Percentiles rank a stretch among this genome's conserved stretches.
phyloP scores from a whole-genome alignment of 2,329 filamentous ascomycete genomes.

The Ophiosphaerella narmari region DNA sequence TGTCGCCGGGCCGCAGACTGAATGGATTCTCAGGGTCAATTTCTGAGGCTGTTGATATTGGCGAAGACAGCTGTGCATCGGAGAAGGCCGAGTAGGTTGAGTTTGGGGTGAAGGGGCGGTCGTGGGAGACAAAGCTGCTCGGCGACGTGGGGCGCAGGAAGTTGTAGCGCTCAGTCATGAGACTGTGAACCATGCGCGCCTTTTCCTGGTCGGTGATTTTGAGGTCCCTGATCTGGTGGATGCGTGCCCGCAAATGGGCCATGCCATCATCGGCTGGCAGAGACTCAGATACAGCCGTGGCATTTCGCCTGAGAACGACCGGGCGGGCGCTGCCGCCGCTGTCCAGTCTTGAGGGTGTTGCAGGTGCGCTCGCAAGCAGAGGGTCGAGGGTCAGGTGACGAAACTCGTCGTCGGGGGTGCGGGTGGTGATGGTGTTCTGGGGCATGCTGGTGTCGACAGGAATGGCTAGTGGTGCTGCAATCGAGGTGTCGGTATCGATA shows the following conservation, averaged over 20 bases:
- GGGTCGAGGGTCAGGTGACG: constrained; percentile 29
- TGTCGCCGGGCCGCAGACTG: constrained; percentile 41
- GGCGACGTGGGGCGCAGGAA: constrained; percentile 44
- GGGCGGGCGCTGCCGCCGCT: background rate
- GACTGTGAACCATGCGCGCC: constrained; percentile 53
- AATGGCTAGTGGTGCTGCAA: constrained; percentile 31
- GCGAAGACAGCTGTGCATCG: constrained; percentile 40
- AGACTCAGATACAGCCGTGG: constrained; percentile 36
- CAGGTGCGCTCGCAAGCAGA: constrained; percentile 28
- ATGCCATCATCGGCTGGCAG: constrained; percentile 58
- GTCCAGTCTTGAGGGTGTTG: constrained; percentile 18
- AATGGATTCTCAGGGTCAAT: constrained; percentile 41
- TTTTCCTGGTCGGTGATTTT: constrained; percentile 53
- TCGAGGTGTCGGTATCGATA: background rate
- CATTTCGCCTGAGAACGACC: constrained; percentile 25
- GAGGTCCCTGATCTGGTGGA: constrained; percentile 54
- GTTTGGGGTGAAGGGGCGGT: constrained; percentile 45
- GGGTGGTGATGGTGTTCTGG: constrained; percentile 35
- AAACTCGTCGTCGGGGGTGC: constrained; percentile 33
- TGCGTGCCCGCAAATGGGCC: constrained; percentile 51
- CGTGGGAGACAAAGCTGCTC: constrained; percentile 45
- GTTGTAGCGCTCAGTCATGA: constrained; percentile 57
- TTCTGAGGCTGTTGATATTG: constrained; percentile 40
- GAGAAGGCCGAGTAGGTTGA: constrained; percentile 42
- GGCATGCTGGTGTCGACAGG: constrained; percentile 34